Base-by-base conservation (phyloP, 805 yeast genomes). In the Wickerhamomyces kurtzmanii region DNA sequence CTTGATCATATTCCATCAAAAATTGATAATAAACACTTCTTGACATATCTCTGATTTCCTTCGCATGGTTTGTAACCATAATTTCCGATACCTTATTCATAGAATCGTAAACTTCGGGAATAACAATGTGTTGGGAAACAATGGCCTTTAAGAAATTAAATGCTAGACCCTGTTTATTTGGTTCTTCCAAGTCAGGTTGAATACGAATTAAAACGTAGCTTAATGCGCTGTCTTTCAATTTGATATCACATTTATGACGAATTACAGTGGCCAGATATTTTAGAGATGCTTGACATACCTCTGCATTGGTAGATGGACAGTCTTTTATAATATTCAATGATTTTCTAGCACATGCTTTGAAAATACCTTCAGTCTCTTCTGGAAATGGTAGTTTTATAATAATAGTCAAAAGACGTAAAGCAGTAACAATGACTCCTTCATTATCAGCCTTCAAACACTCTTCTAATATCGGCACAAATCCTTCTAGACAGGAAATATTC, bases 1-100 rank as follows among this genome's bases (percentile, higher is more conserved):
- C 86, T 57, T 89, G 96, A 42, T 94, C 97, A 46, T 83, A 91
- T 42, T 86, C 95, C 80, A 85, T 80, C 45, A 91, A 56, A 42
- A 91, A 91, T 42, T 77, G 86, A 50, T 74, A 80, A 48, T 75
- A 91, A 2, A 81, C 74, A 38, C 83, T 71, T 53, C 97, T 69
- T 7, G 96, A 74, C 52, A 81, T 75, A 42, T 80, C 87, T 33
- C 97, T 67, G 29, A 85, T 82, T 44, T 78, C 85, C 28, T 71
- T 71, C 3, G 89, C 65, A 33, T 85, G 95, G 52, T 82, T 84
- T 1, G 94, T 87, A 16, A 91, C 77, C 94, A 91, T 81, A 15
- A 85, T 79, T 33, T 75, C 71, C 8, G 91, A 68, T 4, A 89
- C 77, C 27, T 65, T 66, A 33, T 83, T 93, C 78, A 89, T 76